Evolutionary conservation across 139 green algal species (phyloP), one percentile per base, ranked within the genome.

Genomic region (Gonium pectorale): DNA sequence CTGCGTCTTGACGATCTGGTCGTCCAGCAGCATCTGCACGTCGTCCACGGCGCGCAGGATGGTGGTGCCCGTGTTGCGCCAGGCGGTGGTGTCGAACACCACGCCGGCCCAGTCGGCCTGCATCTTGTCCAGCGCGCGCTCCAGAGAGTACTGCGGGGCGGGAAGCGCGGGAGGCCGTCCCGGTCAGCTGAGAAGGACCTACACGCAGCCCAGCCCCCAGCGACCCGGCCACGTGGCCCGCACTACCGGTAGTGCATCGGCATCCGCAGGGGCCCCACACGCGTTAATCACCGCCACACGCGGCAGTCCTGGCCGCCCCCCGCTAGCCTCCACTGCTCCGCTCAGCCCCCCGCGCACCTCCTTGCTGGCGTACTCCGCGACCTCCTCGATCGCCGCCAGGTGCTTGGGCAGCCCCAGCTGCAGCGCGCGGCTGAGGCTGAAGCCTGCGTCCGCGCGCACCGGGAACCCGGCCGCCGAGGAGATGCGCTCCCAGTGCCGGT

Each of bases 111-210:
- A 95, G 54, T 96, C 93, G n/a, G 51, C 72, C 87, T 96, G 93
- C 94, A 97, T 97, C 89, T 96, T 96, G 90, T 97, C 93, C 71
- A 97, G 88, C 2, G 89, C 88, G 22, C 83, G 81, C 91, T 97
- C 94, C 66, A 97, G 87, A 9, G 88, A 90, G 71, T 91, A 96
- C 90, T 96, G 91, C 69, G 40, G 13, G 13, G 17, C 15, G 49
- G 49, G n/a, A n/a, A n/a, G n/a, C n/a, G n/a, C n/a, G n/a, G n/a
- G n/a, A n/a, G n/a, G n/a, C n/a, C n/a, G n/a, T n/a, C n/a, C n/a
- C n/a, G n/a, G n/a, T n/a, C n/a, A n/a, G n/a, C n/a, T n/a, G n/a
- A n/a, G n/a, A n/a, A n/a, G n/a, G n/a, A n/a, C n/a, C n/a, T n/a
- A n/a, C n/a, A n/a, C n/a, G n/a, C n/a, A n/a, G 17, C 19, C 17